phyloP scores from a whole-genome alignment of 805 yeast species.

The Candida awuae region DNA sequence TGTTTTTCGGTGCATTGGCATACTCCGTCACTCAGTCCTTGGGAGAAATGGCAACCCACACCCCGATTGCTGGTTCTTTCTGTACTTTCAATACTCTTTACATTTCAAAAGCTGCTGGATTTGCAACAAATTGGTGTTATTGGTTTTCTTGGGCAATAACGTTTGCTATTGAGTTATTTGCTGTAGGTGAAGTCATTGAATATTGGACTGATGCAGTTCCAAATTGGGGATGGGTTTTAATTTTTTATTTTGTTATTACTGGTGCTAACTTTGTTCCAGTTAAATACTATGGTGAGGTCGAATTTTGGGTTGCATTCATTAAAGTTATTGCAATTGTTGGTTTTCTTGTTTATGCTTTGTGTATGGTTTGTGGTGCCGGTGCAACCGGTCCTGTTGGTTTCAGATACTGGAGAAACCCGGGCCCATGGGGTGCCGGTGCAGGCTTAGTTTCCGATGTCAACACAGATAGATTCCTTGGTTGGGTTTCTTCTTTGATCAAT shows the following conservation, averaged over 20 bases:
- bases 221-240: slow-evolving; percentile 61
- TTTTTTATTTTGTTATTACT: slow-evolving; percentile 53
- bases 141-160: slow-evolving; percentile 78
- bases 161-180: slow-evolving; percentile 64
- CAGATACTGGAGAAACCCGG: slow-evolving; percentile 76
- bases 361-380: slow-evolving; percentile 74
- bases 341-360: slow-evolving; percentile 56
- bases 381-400: slow-evolving; percentile 62
- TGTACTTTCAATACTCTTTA: slow-evolving; percentile 63
- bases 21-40: slow-evolving; percentile 61
- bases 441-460: slow-evolving; percentile 38
- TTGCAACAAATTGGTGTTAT: slow-evolving; percentile 64
- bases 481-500: slow-evolving; percentile 59
- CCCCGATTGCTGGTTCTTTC: slow-evolving; percentile 63
- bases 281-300: slow-evolving; percentile 63
- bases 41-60: slow-evolving; percentile 77
- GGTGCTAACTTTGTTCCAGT: slow-evolving; percentile 58
- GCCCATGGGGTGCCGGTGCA: slow-evolving; percentile 58
- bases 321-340: slow-evolving; percentile 65
- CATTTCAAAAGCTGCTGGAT: slow-evolving; percentile 64
- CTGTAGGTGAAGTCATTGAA: slow-evolving; percentile 57
- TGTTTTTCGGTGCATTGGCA: slow-evolving; percentile 59
- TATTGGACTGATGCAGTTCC: slow-evolving; percentile 69
- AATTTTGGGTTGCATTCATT: slow-evolving; percentile 63
- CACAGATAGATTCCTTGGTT: slow-evolving; percentile 58